Base-by-base conservation (phyloP, 164 flowering plant species). In the Saururus chinensis region DNA sequence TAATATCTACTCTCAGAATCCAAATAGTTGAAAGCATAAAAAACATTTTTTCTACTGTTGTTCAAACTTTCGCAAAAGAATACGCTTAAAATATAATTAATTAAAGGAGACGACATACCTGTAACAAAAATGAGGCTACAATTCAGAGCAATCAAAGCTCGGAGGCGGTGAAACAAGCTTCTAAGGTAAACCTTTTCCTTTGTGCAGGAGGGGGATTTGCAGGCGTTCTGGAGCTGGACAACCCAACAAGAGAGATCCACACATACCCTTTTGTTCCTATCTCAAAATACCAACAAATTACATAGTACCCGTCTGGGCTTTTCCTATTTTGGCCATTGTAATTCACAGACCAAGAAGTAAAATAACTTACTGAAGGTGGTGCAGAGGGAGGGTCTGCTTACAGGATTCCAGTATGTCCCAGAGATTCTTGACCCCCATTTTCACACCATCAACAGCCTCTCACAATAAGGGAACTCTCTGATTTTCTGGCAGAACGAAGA, bases 161-260 rank as follows among this genome's bases (percentile, higher is more conserved):
- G 75, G 62, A 93, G 78, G n/a, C 97, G 87, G 79, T 93, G 96
- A 73, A 93, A 93, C 58, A 93, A 78, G 26, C 84, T 73, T 59
- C 63, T 82, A 35, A 90, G 82, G 68, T 85, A 84, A n/a, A 80
- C 40, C 77, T 88, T 93, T 11, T 82, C 89, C 51, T 68, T 79
- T 19, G 65, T 17, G 21, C 78, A 63, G 45, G 77, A 67, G 64
- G 83, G 79, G 0, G 80, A 61, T 65, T 77, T 88, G 71, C 70
- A 70, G 12, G 76, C 92, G 51, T 62, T 80, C 17, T 85, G 90
- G 58, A 93, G 88, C 68, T 88, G 95, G 40, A 93, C 87, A 53
- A 88, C 79, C 98, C 98, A 93, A 73, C 96, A 89, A 5, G 98
- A 93, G 9, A 93, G 83, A 82, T 93, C 98, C 57, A 93, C 70